Percentiles rank a stretch among this genome's conserved stretches.
phyloP scores from a whole-genome alignment of 1,139 yeast genomes.

The Suhomyces yuchorum region DNA sequence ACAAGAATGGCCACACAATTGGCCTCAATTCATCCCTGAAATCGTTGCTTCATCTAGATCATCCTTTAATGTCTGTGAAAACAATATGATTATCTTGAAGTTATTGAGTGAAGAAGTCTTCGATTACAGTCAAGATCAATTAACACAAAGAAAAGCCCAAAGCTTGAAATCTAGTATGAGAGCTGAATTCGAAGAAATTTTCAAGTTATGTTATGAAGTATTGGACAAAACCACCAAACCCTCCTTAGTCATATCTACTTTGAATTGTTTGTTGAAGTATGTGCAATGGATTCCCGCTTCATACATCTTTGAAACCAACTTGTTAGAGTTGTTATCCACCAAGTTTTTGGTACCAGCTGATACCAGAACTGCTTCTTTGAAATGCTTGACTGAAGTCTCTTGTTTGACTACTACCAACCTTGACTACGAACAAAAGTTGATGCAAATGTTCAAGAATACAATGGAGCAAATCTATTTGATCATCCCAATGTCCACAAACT shows the following conservation, averaged over 20 bases:
- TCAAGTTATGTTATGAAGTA: constrained; percentile 89
- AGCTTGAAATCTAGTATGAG: constrained; percentile 81
- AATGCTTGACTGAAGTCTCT: constrained; percentile 91
- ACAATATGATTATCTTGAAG: constrained; percentile 90
- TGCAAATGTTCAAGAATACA: constrained; percentile 69
- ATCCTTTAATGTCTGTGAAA: constrained; percentile 92
- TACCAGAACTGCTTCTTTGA: constrained; percentile 81
- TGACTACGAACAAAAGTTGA: constrained; percentile 69
- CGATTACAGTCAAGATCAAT: constrained; percentile 90
- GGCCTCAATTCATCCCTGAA: constrained; percentile 98
- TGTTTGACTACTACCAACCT: constrained; percentile 55
- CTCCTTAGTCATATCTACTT: constrained; percentile 79
- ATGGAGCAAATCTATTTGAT: constrained; percentile 71
- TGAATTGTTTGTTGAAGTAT: constrained; percentile 80
- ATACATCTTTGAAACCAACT: constrained; percentile 84
- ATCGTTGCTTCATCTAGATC: constrained; percentile 82
- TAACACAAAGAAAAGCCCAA: constrained; percentile 93
- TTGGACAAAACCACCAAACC: constrained; percentile 85
- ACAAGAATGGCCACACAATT: constrained; percentile 98
- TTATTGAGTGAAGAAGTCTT: constrained; percentile 93
- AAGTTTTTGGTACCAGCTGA: constrained; percentile 79
- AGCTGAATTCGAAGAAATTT: constrained; percentile 89
- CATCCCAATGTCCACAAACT: constrained; percentile 74
- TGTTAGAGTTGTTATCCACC: constrained; percentile 68
- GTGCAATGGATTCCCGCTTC: constrained; percentile 93